Conservation (phyloP, 306 rosid genomes). For the Hylodesmum podocarpum region DNA sequence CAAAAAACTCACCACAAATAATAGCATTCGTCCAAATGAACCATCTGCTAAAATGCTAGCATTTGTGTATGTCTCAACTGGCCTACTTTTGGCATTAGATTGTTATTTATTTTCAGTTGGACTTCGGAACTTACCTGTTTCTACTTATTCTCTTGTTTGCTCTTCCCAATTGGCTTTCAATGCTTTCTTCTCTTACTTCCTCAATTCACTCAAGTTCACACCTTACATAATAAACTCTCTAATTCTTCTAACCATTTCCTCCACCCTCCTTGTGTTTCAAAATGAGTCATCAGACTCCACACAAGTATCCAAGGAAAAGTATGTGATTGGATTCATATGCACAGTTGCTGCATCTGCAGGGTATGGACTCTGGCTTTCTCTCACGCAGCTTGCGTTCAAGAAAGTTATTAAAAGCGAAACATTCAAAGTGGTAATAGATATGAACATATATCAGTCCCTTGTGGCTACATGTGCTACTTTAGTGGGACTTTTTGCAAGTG, state of each 20-base stretch:
- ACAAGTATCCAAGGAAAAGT: slow-evolving; percentile 7
- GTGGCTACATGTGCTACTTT: slow-evolving; percentile 23
- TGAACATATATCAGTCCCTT: slow-evolving; percentile 14
- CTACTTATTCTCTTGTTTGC: slow-evolving; percentile 29
- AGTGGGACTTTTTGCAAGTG: slow-evolving; percentile 41
- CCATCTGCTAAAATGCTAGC: slow-evolving; percentile 20
- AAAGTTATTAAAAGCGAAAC: slow-evolving; percentile 24
- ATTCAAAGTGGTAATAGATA: slow-evolving; percentile 27
- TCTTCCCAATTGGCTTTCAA: slow-evolving; percentile 36
- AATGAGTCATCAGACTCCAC: slow-evolving; percentile 11
- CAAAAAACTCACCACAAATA: slow-evolving; percentile 6
- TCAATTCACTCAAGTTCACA: slow-evolving; percentile 37
- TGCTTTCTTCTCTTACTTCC: slow-evolving; percentile 35
- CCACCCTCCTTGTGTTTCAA: slow-evolving; percentile 34
- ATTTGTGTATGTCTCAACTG: slow-evolving; percentile 32
- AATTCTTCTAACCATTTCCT: slow-evolving; percentile 34
- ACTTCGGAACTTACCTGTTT: slow-evolving; percentile 30
- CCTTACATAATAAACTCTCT: slow-evolving; percentile 36
- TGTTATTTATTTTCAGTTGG: slow-evolving; percentile 38
- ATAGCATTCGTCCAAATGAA: neutral
- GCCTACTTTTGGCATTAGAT: slow-evolving; percentile 14
- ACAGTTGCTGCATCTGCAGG: slow-evolving; percentile 40
- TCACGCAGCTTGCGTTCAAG: slow-evolving; percentile 26
- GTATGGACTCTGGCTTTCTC: slow-evolving; percentile 29
- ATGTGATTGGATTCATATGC: slow-evolving; percentile 34